Evolutionary conservation across 345 rosid genomes (phyloP), one percentile per base, ranked within the genome.

Genomic region (Euclidium syriacum): DNA sequence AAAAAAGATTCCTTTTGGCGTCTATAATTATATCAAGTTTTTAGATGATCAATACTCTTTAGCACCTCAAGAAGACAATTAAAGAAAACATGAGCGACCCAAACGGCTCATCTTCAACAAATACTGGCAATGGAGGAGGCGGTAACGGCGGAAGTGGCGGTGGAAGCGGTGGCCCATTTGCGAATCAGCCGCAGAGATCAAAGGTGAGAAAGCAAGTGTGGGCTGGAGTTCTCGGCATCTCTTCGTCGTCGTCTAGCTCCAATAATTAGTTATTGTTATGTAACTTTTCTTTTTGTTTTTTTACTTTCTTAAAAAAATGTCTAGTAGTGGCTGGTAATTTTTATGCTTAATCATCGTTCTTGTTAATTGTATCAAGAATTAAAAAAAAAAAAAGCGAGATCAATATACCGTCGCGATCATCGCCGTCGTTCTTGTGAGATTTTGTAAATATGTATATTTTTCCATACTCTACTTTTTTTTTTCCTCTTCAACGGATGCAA

Each of bases 121-220:
- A 41, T 9, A 34, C 41, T 26, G 67, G 26, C 41, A 18, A 47
- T 6, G 67, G 73, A 52, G 27, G 52, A 3, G 18, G 26, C 11
- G 18, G 66, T 18, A 34, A 5, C 2, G 36, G 56, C 25, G 43
- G 23, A 34, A 5, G 8, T 4, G 35, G 36, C 0, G 36, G 56
- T 35, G 62, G 70, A 53, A 20, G 24, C 6, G 50, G 68, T 22
- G 56, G 68, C 27, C 10, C 68, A 19, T 44, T 69, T 35, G 56
- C 10, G 20, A 52, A 2, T 26, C 73, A 52, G 50, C 73, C 73
- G 55, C 49, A 46, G 56, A 69, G 73, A 69, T 25, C 62, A 7
- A 61, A 44, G 57, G 68, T 69, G 50, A 61, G 68, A 56, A 53
- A 38, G 35, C 50, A 61, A 69, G 73, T 69, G 12, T 69, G 73